These are phyloP conservation scores for Penium margaritaceum DNA, from an alignment of 139 green algal genomes.

Conservation along the genomic window DNA sequence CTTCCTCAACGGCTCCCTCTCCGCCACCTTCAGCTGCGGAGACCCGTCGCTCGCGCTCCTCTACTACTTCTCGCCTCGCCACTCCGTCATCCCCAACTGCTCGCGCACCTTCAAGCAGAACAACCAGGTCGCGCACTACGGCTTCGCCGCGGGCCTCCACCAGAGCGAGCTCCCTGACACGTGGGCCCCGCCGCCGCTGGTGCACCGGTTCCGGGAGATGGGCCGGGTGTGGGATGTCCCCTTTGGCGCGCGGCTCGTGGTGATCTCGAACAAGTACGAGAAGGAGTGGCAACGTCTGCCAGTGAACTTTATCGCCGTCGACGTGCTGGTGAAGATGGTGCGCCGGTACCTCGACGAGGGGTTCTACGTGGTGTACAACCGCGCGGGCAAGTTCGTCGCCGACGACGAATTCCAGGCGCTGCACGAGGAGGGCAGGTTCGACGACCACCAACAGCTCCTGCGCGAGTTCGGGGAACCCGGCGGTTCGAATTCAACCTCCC, in stretches of 20 bases:
- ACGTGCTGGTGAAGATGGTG: background rate
- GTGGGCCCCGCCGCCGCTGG: constrained; percentile 10
- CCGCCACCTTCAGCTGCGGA: constrained; percentile 8
- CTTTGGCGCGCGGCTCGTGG: background rate
- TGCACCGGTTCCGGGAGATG: background rate
- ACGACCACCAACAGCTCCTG: background rate
- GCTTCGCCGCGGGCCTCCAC: background rate
- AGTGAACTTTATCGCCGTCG: constrained; percentile 17
- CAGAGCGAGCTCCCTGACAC: constrained; percentile 1
- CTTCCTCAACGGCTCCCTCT: constrained; percentile 7
- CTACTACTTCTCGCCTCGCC: constrained; percentile 34
- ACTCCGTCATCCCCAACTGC: constrained; percentile 5
- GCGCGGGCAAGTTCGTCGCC: background rate
- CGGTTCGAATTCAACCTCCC: background rate
- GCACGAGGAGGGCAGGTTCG: background rate
- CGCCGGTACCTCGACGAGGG: background rate
- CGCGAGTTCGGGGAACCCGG: background rate
- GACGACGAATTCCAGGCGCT: background rate
- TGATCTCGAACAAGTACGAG: constrained; percentile 26
- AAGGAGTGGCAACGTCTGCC: constrained; percentile 3
- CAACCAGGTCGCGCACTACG: background rate
- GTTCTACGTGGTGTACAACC: constrained; percentile 29
- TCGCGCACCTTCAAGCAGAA: background rate
- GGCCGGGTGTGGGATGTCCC: constrained; percentile 8
- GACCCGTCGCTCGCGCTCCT: background rate